Evolutionary conservation across 108 stramenopile genomes (phyloP).

Genomic region (Schizochytrium sp.): DNA sequence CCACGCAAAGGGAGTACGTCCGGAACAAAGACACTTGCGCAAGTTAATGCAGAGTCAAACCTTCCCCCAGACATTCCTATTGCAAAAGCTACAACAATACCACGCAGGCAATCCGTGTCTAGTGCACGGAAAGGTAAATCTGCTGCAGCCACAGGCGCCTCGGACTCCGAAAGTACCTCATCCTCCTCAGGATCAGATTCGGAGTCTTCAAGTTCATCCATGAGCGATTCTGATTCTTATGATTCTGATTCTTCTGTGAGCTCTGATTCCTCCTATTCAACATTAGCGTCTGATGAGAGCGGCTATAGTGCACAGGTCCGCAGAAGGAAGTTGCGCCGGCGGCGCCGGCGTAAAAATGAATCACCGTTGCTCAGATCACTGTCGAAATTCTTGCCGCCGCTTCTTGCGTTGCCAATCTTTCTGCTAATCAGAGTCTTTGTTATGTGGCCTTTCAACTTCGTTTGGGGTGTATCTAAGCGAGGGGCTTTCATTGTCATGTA

Average conservation of each 20-base stretch:
- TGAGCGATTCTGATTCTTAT: conserved; percentile 21
- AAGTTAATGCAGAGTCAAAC: no score
- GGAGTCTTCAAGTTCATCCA: conserved; percentile 28
- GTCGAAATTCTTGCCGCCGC: not conserved
- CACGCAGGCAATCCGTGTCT: no score
- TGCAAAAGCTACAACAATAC: no score
- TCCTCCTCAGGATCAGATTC: not conserved
- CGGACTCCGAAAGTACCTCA: not conserved
- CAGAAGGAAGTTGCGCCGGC: conserved; percentile 20
- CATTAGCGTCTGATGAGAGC: not conserved
- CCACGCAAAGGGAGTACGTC: no score
- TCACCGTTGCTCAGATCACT: not conserved
- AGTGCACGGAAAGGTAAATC: no score
- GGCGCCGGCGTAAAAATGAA: not conserved
- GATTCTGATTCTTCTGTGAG: conserved; percentile 7
- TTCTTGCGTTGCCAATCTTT: conserved; percentile 42
- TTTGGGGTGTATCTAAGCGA: conserved; percentile 52
- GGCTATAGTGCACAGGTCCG: not conserved
- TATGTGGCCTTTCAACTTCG: conserved; percentile 26
- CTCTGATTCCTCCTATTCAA: conserved; percentile 25
- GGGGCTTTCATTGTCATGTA: conserved; percentile 53
- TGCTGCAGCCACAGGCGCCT: not conserved
- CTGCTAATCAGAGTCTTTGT: not conserved
- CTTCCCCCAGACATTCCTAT: no score
- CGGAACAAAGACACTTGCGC: no score